A percentile compares a stretch with the other conserved stretches of the same genome.
Evolutionary conservation across 2,329 filamentous ascomycete genomes (phyloP).

Genomic region (Metarhizium humberi): DNA sequence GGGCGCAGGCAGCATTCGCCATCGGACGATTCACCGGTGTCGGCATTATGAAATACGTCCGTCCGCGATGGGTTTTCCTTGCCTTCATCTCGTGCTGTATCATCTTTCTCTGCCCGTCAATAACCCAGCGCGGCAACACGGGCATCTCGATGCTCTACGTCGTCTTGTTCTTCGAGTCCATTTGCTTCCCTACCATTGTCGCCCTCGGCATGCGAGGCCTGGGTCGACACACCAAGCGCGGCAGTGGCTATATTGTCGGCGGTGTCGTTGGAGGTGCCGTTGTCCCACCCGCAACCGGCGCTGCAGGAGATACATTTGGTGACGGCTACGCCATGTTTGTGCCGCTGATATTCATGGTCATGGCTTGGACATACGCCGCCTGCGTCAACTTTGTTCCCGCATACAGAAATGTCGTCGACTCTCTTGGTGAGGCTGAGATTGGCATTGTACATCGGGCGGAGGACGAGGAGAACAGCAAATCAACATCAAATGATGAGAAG

Average conservation of each 20-base stretch:
- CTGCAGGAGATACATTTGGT: conserved; percentile 31
- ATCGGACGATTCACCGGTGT: conserved; percentile 62
- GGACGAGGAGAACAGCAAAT: conserved; percentile 5
- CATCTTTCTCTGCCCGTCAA: conserved; percentile 47
- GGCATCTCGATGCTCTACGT: conserved; percentile 56
- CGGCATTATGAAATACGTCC: conserved; percentile 55
- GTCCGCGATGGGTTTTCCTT: conserved; percentile 59
- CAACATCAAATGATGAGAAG: background rate
- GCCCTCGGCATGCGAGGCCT: conserved; percentile 67
- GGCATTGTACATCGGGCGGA: conserved; percentile 22
- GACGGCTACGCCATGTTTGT: conserved; percentile 59
- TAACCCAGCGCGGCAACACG: conserved; percentile 34
- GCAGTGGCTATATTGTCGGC: conserved; percentile 58
- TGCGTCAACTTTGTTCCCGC: conserved; percentile 57
- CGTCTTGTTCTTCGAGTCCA: conserved; percentile 69
- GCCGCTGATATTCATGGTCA: conserved; percentile 50
- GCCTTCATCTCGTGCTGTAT: conserved; percentile 55
- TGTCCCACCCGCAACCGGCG: conserved; percentile 63
- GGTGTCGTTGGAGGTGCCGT: conserved; percentile 65
- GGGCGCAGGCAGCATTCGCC: conserved; percentile 65
- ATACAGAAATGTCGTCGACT: conserved; percentile 55
- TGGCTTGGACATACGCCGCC: conserved; percentile 45
- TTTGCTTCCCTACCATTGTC: conserved; percentile 75
- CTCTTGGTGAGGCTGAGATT: conserved; percentile 36
- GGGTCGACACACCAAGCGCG: conserved; percentile 68